A percentile compares a stretch with the other conserved stretches of the same genome.
These are phyloP conservation scores for Hanseniaspora lachancei DNA, from an alignment of 805 yeast species.

Conservation along the genomic window DNA sequence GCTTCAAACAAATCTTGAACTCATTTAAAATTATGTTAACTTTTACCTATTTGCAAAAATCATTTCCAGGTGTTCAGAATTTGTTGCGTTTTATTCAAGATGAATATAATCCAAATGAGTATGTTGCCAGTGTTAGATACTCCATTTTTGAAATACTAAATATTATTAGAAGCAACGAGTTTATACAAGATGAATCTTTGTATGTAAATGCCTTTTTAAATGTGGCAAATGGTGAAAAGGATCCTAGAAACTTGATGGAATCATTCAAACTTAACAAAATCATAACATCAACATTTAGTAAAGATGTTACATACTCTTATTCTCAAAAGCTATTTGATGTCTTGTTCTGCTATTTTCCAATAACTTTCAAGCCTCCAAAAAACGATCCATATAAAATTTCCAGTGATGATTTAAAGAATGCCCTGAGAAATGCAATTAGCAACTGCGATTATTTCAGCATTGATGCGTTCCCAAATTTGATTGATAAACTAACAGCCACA, in stretches of 20 bases:
- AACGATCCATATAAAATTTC: slow-evolving; percentile 73
- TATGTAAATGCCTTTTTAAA: slow-evolving; percentile 49
- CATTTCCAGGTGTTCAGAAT: slow-evolving; percentile 23
- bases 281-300: slow-evolving; percentile 33
- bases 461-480: slow-evolving; percentile 61
- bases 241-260: slow-evolving; percentile 70
- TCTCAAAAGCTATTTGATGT: slow-evolving; percentile 70
- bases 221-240: slow-evolving; percentile 79
- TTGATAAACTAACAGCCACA: slow-evolving; percentile 69
- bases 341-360: slow-evolving; percentile 90
- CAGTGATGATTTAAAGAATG: slow-evolving; percentile 51
- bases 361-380: slow-evolving; percentile 82
- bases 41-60: slow-evolving; percentile 28
- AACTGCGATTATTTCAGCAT: slow-evolving; percentile 50
- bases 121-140: slow-evolving; percentile 51
- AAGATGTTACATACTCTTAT: slow-evolving; percentile 30
- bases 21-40: slow-evolving; percentile 45
- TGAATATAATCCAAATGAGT: slow-evolving; percentile 42
- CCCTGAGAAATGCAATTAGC: slow-evolving; percentile 50
- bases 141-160: slow-evolving; percentile 41
- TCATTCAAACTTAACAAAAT: slow-evolving; percentile 47
- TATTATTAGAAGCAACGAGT: slow-evolving; percentile 22
- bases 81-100: slow-evolving; percentile 25
- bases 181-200: not conserved
- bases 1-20: slow-evolving; percentile 38